Evolutionary conservation across 495 filamentous ascomycete species (phyloP), one percentile per base, ranked within the genome.

Genomic region (Aeminium ludgeri): DNA sequence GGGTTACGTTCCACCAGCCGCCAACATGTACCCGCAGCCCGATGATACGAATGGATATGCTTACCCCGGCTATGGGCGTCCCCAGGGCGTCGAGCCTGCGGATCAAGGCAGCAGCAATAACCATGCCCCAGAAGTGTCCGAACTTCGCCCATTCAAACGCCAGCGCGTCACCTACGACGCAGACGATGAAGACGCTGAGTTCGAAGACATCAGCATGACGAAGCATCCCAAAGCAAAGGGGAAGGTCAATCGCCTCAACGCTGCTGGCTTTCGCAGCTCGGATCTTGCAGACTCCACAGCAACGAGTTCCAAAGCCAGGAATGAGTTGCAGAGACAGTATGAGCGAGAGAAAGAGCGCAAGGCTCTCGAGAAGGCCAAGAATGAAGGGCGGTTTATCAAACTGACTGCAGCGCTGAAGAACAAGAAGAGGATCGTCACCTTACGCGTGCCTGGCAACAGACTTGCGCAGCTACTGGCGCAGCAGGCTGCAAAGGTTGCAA

Each of bases 341-440:
- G 51, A 56, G 36, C 56, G 57, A 30, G 53, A 58, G 36, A 50
- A 62, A 25, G 47, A 60, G 40, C 46, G 49, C 10, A 55, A 53
- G 25, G 41, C 55, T 12, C 49, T 64, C 11, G 59, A 62, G 12
- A 55, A 57, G 25, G 60, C 60, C n/a, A 56, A 54, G 45, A 49
- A 45, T 20, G 48, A 57, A 25, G 59, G 55, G 27, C 52, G 56
- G 0, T 60, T 50, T 37, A 56, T 57, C 34, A 53, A 55, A 40
- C 49, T 59, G 17, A 48, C 48, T 23, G 60, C 60, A 23, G 40
- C 48, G 18, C 52, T 59, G 41, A 50, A 51, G 36, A 46, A 45
- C 18, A 62, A 58, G 41, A 43, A 43, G 2, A 54, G 50, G 36
- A 42, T 64, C n/a, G 58, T 60, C 2, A 55, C 41, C 27, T 40